These are phyloP conservation scores for Sanguinoderma infundibulare DNA, from an alignment of 1,284 basidiomycete species.

Conservation along the genomic window DNA sequence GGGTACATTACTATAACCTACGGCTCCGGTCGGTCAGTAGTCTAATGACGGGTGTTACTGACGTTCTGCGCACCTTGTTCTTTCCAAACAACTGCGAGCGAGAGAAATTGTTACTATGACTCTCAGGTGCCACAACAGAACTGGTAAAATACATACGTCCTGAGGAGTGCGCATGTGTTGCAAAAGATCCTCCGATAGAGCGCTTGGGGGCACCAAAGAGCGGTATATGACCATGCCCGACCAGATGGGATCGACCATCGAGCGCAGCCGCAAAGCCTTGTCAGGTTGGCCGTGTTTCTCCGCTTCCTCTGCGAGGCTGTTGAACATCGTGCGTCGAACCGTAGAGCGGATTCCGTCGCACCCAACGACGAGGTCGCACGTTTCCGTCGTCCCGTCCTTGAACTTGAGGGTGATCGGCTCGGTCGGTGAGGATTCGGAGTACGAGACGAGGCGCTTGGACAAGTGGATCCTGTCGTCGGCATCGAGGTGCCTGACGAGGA, in stretches of 20 bases:
- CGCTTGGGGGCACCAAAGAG: not conserved
- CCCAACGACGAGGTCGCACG: slow-evolving; percentile 54
- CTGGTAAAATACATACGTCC: not conserved
- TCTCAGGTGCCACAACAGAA: not conserved
- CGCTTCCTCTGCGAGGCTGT: slow-evolving; percentile 14
- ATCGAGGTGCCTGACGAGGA: too few species aligned
- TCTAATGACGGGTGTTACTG: not conserved
- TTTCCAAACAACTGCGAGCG: slow-evolving; percentile 4
- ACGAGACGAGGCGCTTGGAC: slow-evolving; percentile 53
- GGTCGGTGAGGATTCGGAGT: slow-evolving; percentile 34
- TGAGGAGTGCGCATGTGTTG: not conserved
- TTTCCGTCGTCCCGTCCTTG: slow-evolving; percentile 49
- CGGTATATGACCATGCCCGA: slow-evolving; percentile 4
- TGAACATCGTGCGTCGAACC: slow-evolving; percentile 31
- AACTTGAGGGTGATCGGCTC: slow-evolving; percentile 45
- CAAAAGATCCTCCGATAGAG: not conserved
- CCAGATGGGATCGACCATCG: not conserved
- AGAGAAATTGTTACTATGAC: not conserved
- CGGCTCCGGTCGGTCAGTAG: not conserved
- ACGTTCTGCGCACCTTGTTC: not conserved
- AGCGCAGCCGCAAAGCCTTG: not conserved
- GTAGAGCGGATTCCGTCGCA: slow-evolving; percentile 55
- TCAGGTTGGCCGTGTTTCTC: slow-evolving; percentile 20
- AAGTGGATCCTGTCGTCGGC: slow-evolving; percentile 36
- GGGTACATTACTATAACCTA: slow-evolving; percentile 12